Conservation (phyloP, 2,329 filamentous ascomycete genomes). For the Verticillium isaacii region DNA sequence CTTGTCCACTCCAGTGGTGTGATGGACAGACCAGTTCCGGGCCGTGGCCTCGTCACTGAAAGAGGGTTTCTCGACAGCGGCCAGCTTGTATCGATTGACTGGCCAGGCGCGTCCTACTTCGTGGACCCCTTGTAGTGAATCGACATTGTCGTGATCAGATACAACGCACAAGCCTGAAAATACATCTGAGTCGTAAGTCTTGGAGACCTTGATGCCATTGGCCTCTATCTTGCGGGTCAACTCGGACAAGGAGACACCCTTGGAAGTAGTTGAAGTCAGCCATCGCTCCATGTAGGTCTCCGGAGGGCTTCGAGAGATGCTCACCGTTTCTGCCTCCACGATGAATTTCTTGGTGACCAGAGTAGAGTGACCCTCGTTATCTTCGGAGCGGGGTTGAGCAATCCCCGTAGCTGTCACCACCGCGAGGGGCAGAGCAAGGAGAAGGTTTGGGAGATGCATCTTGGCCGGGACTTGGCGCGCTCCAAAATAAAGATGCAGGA, state of each 20-base stretch:
- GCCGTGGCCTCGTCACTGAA: conserved; percentile 15
- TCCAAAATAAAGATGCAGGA: no score
- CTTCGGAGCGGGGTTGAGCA: not conserved
- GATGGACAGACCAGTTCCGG: conserved; percentile 24
- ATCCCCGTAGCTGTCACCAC: not conserved
- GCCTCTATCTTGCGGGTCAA: conserved; percentile 10
- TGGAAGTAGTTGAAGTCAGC: not conserved
- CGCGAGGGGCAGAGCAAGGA: not conserved
- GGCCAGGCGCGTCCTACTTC: conserved; percentile 17
- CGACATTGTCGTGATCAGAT: conserved; percentile 24
- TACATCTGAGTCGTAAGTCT: conserved; percentile 18
- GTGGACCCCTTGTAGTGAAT: conserved; percentile 18
- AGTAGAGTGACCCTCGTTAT: not conserved
- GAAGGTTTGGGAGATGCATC: not conserved
- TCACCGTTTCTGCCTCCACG: conserved; percentile 14
- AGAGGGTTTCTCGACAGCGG: conserved; percentile 6
- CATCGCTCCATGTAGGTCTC: not conserved
- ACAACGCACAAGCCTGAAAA: conserved; percentile 28
- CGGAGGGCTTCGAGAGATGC: not conserved
- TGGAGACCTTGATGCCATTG: conserved; percentile 10
- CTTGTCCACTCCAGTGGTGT: conserved; percentile 12
- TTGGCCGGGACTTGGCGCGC: not conserved
- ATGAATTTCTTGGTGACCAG: conserved; percentile 12
- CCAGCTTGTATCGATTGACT: conserved; percentile 14
- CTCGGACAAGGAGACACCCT: conserved; percentile 10